Conservation (phyloP, 306 rosid species). For the Pyrus pyrifolia region DNA sequence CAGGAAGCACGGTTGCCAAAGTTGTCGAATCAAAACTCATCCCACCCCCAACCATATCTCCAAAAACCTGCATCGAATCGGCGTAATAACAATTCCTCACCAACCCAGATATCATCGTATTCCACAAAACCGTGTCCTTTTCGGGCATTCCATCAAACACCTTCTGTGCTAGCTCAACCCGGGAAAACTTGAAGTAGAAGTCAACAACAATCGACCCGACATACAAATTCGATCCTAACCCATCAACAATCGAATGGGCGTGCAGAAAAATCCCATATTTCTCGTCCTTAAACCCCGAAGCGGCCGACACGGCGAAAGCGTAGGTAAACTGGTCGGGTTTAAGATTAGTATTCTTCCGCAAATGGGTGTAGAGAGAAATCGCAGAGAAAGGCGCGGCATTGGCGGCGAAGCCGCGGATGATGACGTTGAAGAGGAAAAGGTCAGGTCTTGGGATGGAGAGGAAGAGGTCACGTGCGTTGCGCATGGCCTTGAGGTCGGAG, state of each 20-base stretch:
- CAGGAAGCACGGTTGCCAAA: constrained; percentile 64
- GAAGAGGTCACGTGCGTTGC: constrained; percentile 55
- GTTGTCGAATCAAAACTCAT: constrained; percentile 53
- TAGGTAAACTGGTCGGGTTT: constrained; percentile 64
- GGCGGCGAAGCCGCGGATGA: constrained; percentile 56
- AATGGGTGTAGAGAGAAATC: constrained; percentile 47
- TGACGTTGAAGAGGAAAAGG: constrained; percentile 76
- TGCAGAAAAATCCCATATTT: constrained; percentile 50
- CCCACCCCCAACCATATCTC: constrained; percentile 48
- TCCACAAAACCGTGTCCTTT: constrained; percentile 69
- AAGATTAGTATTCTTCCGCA: constrained; percentile 45
- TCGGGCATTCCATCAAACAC: constrained; percentile 70
- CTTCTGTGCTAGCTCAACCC: constrained; percentile 53
- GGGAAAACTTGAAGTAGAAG: constrained; percentile 49
- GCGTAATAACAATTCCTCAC: constrained; percentile 49
- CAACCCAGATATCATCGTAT: constrained; percentile 72
- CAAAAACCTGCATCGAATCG: constrained; percentile 38
- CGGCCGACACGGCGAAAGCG: constrained; percentile 54
- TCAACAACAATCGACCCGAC: constrained; percentile 70
- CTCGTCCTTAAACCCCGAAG: constrained; percentile 31
- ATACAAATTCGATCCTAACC: constrained; percentile 41
- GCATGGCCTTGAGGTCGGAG: constrained; percentile 62
- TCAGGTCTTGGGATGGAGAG: constrained; percentile 64
- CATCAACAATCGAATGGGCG: constrained; percentile 61
- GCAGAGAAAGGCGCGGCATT: constrained; percentile 47